Evolutionary conservation across 2,329 filamentous ascomycete species (phyloP), one percentile per base, ranked within the genome.

Genomic region (Tolypocladium album): DNA sequence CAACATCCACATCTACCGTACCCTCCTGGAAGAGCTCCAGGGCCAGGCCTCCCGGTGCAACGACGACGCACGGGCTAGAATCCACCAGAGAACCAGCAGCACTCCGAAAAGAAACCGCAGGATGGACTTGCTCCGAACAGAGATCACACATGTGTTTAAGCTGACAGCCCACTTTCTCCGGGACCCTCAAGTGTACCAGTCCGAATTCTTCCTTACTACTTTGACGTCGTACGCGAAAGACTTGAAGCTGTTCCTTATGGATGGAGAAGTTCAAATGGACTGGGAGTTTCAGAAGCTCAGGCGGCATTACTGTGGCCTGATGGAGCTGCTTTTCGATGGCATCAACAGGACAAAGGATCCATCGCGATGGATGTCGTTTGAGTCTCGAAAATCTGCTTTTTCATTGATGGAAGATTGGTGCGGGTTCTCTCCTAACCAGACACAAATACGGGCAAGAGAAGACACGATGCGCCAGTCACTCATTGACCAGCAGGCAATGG

Each of bases 391-490:
- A 71, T 97, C 94, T 6, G 89, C 93, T 0, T 99, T 99, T 70
- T 88, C 92, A 0, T 77, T 99, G 56, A 97, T 99, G 92, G 94
- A 99, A 74, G 93, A 97, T 65, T 99, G 95, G 95, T 99, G 94
- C 71, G 94, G 94, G 2, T 97, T 95, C 71, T 96, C 92, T 9
- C 91, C 92, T 0, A 96, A 97, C 64, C 91, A 95, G 70, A 80
- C 78, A 17, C 89, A 95, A 64, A 89, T 96, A 47, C 84, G 87
- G 6, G 86, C 88, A 61, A 83, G 91, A 62, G 92, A 97, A 73
- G 89, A 96, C 63, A 88, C 84, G 42, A 95, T 97, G 88, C 83
- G 90, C 52, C 89, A 92, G 66, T 90, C 89, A 3, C 81, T 94
- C 65, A 86, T 96, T 42, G 86, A 93, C 58, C 88, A 91, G 59